phyloP scores from a whole-genome alignment of 441 rosid species.

The Gossypium lobatum region DNA sequence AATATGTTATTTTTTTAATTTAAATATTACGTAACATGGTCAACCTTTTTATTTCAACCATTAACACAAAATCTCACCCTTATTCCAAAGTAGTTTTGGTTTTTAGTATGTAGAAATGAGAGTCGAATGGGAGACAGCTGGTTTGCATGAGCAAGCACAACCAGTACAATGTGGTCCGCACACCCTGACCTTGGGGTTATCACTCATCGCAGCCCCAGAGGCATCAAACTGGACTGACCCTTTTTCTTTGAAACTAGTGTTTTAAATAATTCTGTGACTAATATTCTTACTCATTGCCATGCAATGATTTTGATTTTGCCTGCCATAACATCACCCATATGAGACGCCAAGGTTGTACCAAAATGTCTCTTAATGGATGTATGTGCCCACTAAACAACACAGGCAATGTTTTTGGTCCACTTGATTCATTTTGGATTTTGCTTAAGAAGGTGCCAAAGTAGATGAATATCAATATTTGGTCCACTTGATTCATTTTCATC shows the following conservation, averaged over 20 bases:
- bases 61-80: too few relatives aligned
- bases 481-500: background rate
- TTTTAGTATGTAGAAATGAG: background rate
- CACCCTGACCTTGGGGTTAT: constrained; percentile 1
- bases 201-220: background rate
- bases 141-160: constrained; percentile 14
- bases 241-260: too few relatives aligned
- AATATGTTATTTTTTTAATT: too few relatives aligned
- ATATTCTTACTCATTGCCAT: background rate
- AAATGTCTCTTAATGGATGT: background rate
- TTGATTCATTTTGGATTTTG: background rate
- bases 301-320: background rate
- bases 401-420: background rate
- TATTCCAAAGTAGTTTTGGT: background rate
- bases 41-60: too few relatives aligned
- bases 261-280: too few relatives aligned
- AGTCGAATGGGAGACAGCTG: constrained; percentile 22
- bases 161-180: background rate
- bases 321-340: background rate
- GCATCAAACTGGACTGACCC: too few relatives aligned
- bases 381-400: background rate
- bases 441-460: background rate
- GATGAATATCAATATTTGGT: background rate
- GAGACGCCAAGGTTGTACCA: background rate
- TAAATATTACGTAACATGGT: too few relatives aligned